phyloP scores from a whole-genome alignment of 371 early-diverging fungal genomes.

The Rhizopus microsporus region DNA sequence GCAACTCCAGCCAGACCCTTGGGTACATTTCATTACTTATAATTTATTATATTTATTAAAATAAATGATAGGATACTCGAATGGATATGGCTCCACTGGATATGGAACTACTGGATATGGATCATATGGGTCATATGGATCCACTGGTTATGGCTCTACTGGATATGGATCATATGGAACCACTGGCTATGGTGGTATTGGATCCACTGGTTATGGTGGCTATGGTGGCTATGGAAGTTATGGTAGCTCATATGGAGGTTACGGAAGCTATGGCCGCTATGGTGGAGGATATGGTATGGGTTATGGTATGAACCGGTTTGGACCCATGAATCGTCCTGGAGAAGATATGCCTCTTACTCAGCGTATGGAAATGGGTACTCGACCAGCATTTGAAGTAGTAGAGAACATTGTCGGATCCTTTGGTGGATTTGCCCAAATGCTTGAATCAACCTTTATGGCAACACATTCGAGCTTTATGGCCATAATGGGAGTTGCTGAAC shows the following conservation, averaged over 20 bases:
- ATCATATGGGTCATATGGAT: conserved; percentile 20
- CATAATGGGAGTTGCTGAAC: conserved; percentile 95
- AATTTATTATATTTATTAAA: neutral
- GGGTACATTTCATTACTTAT: conserved; percentile 12
- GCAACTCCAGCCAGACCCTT: conserved; percentile 24
- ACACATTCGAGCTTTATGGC: conserved; percentile 98
- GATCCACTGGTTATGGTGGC: conserved; percentile 27
- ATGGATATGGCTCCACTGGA: conserved; percentile 10
- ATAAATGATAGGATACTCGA: neutral
- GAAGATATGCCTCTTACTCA: conserved; percentile 72
- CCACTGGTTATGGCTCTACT: conserved; percentile 22
- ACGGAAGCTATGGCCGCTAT: conserved; percentile 33
- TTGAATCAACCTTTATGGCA: conserved; percentile 95
- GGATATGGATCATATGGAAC: conserved; percentile 37
- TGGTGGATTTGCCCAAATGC: conserved; percentile 96
- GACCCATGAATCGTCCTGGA: conserved; percentile 58
- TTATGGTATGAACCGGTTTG: conserved; percentile 37
- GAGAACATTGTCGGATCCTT: conserved; percentile 92
- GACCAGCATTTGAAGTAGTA: conserved; percentile 87
- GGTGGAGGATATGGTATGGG: conserved; percentile 44
- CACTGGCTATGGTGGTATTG: conserved; percentile 20
- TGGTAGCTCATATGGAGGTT: conserved; percentile 37
- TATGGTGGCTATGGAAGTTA: conserved; percentile 32
- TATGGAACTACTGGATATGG: conserved; percentile 15
- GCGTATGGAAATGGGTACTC: conserved; percentile 83